phyloP scores from a whole-genome alignment of 768 basidiomycete species.

The Russula griseocarnosa region DNA sequence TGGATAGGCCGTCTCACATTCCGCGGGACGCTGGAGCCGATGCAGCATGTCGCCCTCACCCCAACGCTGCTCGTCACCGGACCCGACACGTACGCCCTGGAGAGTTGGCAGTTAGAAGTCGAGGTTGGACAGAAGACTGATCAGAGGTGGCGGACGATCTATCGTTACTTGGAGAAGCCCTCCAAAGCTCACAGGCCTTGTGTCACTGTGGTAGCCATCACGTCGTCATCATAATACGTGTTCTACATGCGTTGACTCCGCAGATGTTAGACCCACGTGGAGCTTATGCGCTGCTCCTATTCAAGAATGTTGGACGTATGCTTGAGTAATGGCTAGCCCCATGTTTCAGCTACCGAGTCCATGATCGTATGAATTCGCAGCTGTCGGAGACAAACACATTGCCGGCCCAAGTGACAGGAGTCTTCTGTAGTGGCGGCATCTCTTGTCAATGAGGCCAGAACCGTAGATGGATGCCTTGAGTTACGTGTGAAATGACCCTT shows the following conservation, averaged over 20 bases:
- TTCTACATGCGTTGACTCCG: background rate
- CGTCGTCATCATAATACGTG: background rate
- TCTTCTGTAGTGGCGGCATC: no score
- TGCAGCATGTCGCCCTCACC: constrained; percentile 41
- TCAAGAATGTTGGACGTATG: background rate
- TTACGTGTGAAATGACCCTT: no score
- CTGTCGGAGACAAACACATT: background rate
- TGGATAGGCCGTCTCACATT: constrained; percentile 68
- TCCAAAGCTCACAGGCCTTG: constrained; percentile 32
- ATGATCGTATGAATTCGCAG: background rate
- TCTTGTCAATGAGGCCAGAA: no score
- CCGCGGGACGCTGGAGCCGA: constrained; percentile 54
- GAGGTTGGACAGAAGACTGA: constrained; percentile 47
- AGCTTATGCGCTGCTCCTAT: background rate
- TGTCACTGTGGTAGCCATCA: constrained; percentile 36
- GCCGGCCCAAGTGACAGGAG: no score
- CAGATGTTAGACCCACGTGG: background rate
- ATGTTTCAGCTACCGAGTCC: background rate
- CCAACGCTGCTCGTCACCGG: constrained; percentile 57
- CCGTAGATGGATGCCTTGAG: no score
- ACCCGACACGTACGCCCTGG: constrained; percentile 62
- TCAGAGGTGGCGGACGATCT: constrained; percentile 37
- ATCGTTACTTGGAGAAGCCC: constrained; percentile 42
- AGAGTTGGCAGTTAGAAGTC: constrained; percentile 66
- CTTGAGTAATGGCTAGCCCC: background rate